Base-by-base conservation (phyloP, 208 protist species). In the Leishmania tarentolae region DNA sequence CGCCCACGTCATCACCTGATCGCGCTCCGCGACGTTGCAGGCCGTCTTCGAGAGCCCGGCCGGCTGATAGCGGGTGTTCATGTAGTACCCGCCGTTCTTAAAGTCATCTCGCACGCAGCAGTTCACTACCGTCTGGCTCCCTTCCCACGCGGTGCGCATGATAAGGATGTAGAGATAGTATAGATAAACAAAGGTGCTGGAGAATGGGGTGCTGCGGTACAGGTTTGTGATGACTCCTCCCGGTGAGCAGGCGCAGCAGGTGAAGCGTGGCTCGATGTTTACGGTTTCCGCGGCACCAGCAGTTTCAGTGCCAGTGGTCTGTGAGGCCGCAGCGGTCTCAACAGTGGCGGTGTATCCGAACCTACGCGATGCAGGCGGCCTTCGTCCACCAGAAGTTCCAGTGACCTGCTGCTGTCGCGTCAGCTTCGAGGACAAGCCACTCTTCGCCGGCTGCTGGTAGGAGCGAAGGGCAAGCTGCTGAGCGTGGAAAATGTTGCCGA, bases 51-150 rank as follows among this genome's bases (percentile, higher is more conserved):
- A 94, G 44, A 96, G 90, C 9, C 92, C 91, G 31, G 82, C 80
- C 0, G 93, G 93, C 63, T 81, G 83, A 75, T 94, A 93, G 15
- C 81, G 66, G 47, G 85, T 87, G 69, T 95, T 93, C 86, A 93
- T 89, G 84, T 97, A 97, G 85, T 95, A 97, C 2, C 94, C 94
- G 52, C 94, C 94, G 79, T 94, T 95, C 76, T 86, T 83, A 44
- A 97, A 76, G 46, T 95, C 91, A 24, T 95, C 90, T 24, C 94
- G 87, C 68, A 97, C 81, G 42, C 90, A 93, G 82, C 90, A 94
- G 83, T 95, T 92, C 75, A 97, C 90, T 21, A 95, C 92, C 11
- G 88, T 89, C 80, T 97, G 94, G 65, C 91, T 95, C 21, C 91
- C 94, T 71, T 97, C 92, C 79, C 84, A 83, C 40, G 92, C 82